Conservation (phyloP, 2,329 filamentous ascomycete species). For the Colletotrichum sp. region DNA sequence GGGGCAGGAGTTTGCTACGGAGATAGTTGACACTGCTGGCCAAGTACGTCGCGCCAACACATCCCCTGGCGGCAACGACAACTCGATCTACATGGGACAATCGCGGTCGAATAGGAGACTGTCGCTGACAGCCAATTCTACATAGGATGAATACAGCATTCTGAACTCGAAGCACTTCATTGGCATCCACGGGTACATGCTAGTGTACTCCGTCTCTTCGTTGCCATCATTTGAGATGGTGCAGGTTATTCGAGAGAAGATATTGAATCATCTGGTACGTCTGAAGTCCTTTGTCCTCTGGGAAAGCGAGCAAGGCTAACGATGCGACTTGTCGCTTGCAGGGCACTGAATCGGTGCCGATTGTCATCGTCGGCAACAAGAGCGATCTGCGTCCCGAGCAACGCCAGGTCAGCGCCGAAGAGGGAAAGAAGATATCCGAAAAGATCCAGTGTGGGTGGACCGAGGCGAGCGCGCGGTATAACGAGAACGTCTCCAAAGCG, state of each 20-base stretch:
- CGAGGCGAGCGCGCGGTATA: slow-evolving; percentile 91
- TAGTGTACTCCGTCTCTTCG: slow-evolving; percentile 96
- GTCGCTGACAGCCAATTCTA: not conserved
- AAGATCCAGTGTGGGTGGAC: slow-evolving; percentile 93
- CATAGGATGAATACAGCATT: slow-evolving; percentile 95
- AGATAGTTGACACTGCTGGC: slow-evolving; percentile 98
- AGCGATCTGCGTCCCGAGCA: slow-evolving; percentile 91
- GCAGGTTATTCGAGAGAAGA: slow-evolving; percentile 94
- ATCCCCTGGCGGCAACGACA: not conserved
- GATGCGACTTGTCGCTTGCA: slow-evolving; percentile 39
- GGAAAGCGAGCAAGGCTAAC: not conserved
- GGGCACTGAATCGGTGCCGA: slow-evolving; percentile 91
- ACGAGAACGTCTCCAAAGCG: slow-evolving; percentile 89
- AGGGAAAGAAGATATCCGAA: slow-evolving; percentile 83
- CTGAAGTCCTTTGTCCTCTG: not conserved
- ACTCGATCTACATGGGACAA: not conserved
- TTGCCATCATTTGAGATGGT: slow-evolving; percentile 98
- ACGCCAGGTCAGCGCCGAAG: slow-evolving; percentile 85
- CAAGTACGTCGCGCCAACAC: slow-evolving; percentile 62
- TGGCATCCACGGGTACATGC: slow-evolving; percentile 97
- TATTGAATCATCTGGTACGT: slow-evolving; percentile 88
- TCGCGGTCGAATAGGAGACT: not conserved
- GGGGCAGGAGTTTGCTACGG: slow-evolving; percentile 90
- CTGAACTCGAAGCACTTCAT: slow-evolving; percentile 99
- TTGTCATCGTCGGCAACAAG: slow-evolving; percentile 97